These are phyloP conservation scores for Leucocoprinus leucothites DNA, from an alignment of 768 basidiomycete species.

Conservation along the genomic window DNA sequence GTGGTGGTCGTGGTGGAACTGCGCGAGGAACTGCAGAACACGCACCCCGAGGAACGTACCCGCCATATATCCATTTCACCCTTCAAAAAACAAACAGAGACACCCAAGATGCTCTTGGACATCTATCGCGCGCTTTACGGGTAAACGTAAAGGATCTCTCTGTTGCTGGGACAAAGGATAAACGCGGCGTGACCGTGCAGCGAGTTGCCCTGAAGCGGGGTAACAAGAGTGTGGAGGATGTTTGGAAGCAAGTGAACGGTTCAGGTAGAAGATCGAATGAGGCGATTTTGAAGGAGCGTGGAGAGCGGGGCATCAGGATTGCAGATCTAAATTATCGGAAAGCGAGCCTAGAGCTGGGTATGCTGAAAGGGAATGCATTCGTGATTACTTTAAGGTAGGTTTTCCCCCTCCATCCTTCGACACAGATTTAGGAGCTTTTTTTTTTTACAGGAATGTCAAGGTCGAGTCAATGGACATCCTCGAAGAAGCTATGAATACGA, in stretches of 20 bases:
- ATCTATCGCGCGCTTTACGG: conserved; percentile 77
- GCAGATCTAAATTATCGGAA: conserved; percentile 87
- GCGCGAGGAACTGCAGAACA: conserved; percentile 40
- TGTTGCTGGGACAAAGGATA: conserved; percentile 97
- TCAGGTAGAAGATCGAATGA: conserved; percentile 51
- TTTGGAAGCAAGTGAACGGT: conserved; percentile 83
- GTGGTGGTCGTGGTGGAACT: conserved; percentile 42
- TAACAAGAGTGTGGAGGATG: conserved; percentile 74
- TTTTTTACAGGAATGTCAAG: conserved; percentile 71
- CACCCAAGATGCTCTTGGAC: conserved; percentile 87
- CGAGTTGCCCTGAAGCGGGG: conserved; percentile 78
- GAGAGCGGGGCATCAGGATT: conserved; percentile 86
- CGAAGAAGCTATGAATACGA: conserved; percentile 69
- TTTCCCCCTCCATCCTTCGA: background rate
- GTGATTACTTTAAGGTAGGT: conserved; percentile 87
- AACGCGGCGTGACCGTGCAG: conserved; percentile 94
- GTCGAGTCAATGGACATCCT: conserved; percentile 70
- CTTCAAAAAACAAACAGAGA: conserved; percentile 97
- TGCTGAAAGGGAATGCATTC: conserved; percentile 96
- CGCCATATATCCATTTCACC: conserved; percentile 93
- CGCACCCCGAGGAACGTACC: conserved; percentile 60
- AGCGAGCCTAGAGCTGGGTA: conserved; percentile 82
- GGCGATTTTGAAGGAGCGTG: conserved; percentile 66
- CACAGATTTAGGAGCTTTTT: background rate
- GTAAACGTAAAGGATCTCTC: conserved; percentile 77